phyloP scores from a whole-genome alignment of 2,329 filamentous ascomycete species.

The Chrysoporthe puriensis region DNA sequence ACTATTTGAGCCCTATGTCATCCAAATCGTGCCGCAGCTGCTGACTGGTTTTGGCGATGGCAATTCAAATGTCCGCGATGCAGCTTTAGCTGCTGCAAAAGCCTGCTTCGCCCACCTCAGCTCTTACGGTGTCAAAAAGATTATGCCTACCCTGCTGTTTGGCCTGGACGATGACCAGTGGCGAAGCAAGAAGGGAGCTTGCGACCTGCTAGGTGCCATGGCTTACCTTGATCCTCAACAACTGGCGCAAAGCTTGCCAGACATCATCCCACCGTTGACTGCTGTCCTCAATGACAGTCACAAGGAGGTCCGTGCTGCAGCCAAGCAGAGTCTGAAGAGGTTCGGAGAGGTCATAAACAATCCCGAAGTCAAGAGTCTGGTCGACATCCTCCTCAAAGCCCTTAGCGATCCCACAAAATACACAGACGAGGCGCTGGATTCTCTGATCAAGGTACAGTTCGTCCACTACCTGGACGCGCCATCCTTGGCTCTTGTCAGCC shows the following conservation, averaged over 20 bases:
- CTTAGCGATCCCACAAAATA: constrained; percentile 97
- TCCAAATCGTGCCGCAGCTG: constrained; percentile 91
- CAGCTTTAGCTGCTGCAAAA: constrained; percentile 90
- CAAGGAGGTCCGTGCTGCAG: constrained; percentile 90
- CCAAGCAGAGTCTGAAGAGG: constrained; percentile 93
- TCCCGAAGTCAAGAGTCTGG: constrained; percentile 91
- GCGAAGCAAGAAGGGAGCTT: constrained; percentile 98
- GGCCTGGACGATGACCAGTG: constrained; percentile 95
- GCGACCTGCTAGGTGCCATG: constrained; percentile 96
- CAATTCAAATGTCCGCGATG: constrained; percentile 87
- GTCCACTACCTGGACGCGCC: constrained; percentile 98
- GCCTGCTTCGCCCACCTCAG: constrained; percentile 91
- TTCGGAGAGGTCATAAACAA: constrained; percentile 99
- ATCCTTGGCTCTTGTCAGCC: constrained; percentile 90
- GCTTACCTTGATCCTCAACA: constrained; percentile 97
- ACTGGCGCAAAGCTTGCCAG: constrained; percentile 85
- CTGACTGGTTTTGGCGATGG: constrained; percentile 87
- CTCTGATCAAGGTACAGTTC: constrained; percentile 97
- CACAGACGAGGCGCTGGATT: constrained; percentile 91
- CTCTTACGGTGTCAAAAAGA: constrained; percentile 94
- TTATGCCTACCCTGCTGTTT: constrained; percentile 86
- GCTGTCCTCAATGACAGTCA: constrained; percentile 95
- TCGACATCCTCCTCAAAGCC: constrained; percentile 90
- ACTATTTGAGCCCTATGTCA: constrained; percentile 94
- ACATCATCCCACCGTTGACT: constrained; percentile 95